phyloP scores from a whole-genome alignment of 169 alveolate genomes.

The Theileria luwenshuni region DNA sequence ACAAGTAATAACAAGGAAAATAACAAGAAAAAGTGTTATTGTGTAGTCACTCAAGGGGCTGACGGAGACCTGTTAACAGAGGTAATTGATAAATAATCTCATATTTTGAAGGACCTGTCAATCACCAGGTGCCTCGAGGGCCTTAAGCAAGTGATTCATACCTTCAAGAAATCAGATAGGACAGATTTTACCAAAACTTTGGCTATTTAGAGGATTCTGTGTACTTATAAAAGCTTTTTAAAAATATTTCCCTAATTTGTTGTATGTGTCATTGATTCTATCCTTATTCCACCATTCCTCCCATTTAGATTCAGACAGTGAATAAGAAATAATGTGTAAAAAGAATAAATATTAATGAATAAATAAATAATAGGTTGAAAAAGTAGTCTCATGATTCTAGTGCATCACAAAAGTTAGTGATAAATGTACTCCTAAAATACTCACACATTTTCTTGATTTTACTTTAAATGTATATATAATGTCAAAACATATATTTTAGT shows the following conservation, averaged over 20 bases:
- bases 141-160: slow-evolving; percentile 52
- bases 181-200: slow-evolving; percentile 40
- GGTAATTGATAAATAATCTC: slow-evolving; percentile 18
- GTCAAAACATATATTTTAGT: background rate
- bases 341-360: background rate
- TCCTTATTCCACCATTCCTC: no score
- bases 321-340: background rate
- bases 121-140: slow-evolving; percentile 65
- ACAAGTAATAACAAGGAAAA: slow-evolving; percentile 53
- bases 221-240: background rate
- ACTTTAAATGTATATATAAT: background rate
- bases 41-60: slow-evolving; percentile 33
- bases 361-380: slow-evolving; percentile 1
- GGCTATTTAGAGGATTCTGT: background rate
- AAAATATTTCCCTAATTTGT: background rate
- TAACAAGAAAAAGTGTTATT: slow-evolving; percentile 52
- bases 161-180: slow-evolving; percentile 39
- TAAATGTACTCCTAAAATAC: background rate
- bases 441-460: background rate
- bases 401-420: background rate
- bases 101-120: slow-evolving; percentile 45
- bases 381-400: slow-evolving; percentile 21
- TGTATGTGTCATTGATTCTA: no score
- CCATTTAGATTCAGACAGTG: no score
- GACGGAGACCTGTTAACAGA: slow-evolving; percentile 33